These are phyloP conservation scores for Mycena alexandri DNA, from an alignment of 768 basidiomycete genomes.

Conservation along the genomic window DNA sequence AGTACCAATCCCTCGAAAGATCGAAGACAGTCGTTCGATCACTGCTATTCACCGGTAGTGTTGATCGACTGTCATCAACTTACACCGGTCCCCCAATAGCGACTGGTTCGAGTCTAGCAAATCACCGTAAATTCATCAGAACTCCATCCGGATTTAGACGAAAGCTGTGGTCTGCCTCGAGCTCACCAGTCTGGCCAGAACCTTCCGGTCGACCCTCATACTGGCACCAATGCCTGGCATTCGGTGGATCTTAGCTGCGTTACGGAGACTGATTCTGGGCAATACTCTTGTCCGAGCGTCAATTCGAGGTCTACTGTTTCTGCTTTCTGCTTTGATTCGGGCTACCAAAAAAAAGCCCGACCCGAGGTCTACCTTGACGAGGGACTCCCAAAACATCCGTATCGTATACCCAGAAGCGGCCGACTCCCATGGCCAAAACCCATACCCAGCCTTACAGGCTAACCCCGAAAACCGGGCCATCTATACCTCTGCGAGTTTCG, in stretches of 20 bases:
- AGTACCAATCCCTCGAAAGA: too few species aligned
- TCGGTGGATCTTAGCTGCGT: constrained; percentile 18
- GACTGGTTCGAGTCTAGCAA: too few species aligned
- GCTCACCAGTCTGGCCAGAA: too few species aligned
- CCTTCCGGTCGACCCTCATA: too few species aligned
- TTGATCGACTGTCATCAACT: too few species aligned
- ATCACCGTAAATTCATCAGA: too few species aligned
- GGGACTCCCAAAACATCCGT: constrained; percentile 10
- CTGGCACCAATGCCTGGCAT: constrained; percentile 10
- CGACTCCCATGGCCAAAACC: neutral
- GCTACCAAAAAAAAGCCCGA: constrained; percentile 10
- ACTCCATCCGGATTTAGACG: too few species aligned
- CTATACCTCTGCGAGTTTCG: constrained; percentile 32
- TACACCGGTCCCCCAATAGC: too few species aligned
- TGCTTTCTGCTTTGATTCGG: constrained; percentile 22
- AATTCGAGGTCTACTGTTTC: constrained; percentile 21
- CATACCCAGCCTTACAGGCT: neutral
- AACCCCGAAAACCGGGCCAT: constrained; percentile 4
- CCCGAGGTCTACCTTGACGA: neutral
- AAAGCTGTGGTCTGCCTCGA: too few species aligned
- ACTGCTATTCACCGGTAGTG: too few species aligned
- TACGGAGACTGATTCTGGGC: constrained; percentile 16
- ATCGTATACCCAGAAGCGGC: constrained; percentile 14
- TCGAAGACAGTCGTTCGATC: too few species aligned
- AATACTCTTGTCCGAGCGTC: constrained; percentile 22